Evolutionary conservation across 345 rosid species (phyloP), one percentile per base, ranked within the genome.

Genomic region (Linum lewisii): DNA sequence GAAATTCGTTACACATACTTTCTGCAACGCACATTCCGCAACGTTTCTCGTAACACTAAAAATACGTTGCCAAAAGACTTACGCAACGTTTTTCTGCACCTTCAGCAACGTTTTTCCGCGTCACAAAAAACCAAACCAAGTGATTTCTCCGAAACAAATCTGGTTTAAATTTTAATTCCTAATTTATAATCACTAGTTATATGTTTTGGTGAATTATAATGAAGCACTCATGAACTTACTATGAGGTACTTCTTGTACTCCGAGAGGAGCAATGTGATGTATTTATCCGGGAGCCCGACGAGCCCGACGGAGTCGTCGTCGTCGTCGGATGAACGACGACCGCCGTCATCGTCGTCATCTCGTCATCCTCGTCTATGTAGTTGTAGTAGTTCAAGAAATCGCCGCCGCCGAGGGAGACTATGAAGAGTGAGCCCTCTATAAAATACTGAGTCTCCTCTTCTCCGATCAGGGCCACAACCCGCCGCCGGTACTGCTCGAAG

Each of bases 351-450:
- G 93, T 85, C 66, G 69, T 79, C 24, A n/a, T n/a, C n/a, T n/a
- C n/a, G 93, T 92, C 63, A 85, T 77, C 78, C 83, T 26, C 32
- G 32, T 26, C 32, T 26, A 26, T 2, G 32, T 26, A 68, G 71
- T 73, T 83, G 68, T 88, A 88, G 77, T 88, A 85, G 69, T 88
- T 87, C 34, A 88, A 86, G 13, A 87, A 87, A 62, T 83, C 96
- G 57, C 85, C 85, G 56, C 90, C 96, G 0, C 92, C 96, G n/a
- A 88, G 76, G 0, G 92, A 81, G 63, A 83, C 74, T 36, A 88
- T 71, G 18, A 81, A 79, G 22, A 88, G 73, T n/a, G 82, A 77
- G 57, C 65, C 38, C 22, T 67, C 78, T 26, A 85, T 84, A 24
- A 88, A 74, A 57, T 64, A 69, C 54, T 70, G 69, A 26, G 83